Percentiles rank a stretch among this genome's conserved stretches.
These are phyloP conservation scores for Myxozyma kluyveri DNA, from an alignment of 805 yeast species.

Conservation along the genomic window DNA sequence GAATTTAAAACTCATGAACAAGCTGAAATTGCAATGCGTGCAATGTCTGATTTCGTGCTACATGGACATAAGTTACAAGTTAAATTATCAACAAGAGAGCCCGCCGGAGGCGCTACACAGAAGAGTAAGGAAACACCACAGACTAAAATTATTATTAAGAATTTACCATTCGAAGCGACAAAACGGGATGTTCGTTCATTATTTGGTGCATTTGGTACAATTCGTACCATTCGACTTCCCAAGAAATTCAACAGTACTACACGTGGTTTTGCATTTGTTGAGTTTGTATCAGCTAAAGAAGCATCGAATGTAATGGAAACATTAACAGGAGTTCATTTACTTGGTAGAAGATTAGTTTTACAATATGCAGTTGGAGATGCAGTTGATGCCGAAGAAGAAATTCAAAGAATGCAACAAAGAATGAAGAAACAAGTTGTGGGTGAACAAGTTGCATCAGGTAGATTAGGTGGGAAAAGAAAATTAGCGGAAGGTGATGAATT, in stretches of 20 bases:
- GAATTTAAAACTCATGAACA: slow-evolving; percentile 78
- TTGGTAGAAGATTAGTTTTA: slow-evolving; percentile 91
- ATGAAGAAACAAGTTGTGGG: slow-evolving; percentile 76
- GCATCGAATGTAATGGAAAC: slow-evolving; percentile 94
- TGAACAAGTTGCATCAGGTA: slow-evolving; percentile 37
- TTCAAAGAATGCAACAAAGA: slow-evolving; percentile 83
- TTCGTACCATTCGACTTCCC: slow-evolving; percentile 93
- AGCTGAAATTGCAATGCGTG: slow-evolving; percentile 71
- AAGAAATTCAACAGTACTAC: slow-evolving; percentile 92
- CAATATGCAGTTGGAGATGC: slow-evolving; percentile 85
- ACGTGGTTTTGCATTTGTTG: slow-evolving; percentile 97
- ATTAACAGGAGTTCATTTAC: slow-evolving; percentile 90
- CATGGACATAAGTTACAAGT: slow-evolving; percentile 90
- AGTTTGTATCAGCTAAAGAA: slow-evolving; percentile 75
- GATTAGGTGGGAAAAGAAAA: neutral
- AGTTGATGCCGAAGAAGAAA: slow-evolving; percentile 83
- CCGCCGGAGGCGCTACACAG: slow-evolving; percentile 15
- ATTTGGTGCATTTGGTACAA: slow-evolving; percentile 90
- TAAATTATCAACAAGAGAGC: slow-evolving; percentile 73
- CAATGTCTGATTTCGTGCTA: slow-evolving; percentile 70
- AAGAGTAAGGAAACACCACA: slow-evolving; percentile 32
- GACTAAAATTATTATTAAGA: slow-evolving; percentile 85
- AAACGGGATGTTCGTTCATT: slow-evolving; percentile 89
- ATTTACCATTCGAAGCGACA: slow-evolving; percentile 93
- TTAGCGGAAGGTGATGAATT: neutral